These are phyloP conservation scores for Picochlorum sp. DNA, from an alignment of 139 green algal genomes.

Conservation along the genomic window DNA sequence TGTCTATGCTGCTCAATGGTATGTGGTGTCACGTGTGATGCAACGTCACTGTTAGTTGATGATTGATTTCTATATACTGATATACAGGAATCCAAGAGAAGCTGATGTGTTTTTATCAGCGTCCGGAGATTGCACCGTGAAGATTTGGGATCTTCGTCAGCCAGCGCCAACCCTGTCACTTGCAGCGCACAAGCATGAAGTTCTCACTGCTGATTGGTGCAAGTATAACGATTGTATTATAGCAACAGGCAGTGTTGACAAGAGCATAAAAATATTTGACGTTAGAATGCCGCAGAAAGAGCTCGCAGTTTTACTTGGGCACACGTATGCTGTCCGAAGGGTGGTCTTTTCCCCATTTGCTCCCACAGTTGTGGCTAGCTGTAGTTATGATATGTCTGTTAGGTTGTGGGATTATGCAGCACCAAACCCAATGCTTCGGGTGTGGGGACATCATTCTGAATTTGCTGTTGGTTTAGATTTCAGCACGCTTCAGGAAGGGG, in stretches of 20 bases:
- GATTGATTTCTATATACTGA: neutral
- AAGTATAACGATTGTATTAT: constrained; percentile 96
- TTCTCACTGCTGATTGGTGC: constrained; percentile 83
- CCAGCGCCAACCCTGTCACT: constrained; percentile 67
- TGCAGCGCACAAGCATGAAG: constrained; percentile 68
- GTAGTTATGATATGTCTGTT: constrained; percentile 91
- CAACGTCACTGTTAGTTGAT: neutral
- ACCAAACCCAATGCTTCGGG: constrained; percentile 49
- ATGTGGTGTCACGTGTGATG: constrained; percentile 1
- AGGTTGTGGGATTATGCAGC: constrained; percentile 81
- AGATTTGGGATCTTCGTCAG: constrained; percentile 84
- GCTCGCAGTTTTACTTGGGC: constrained; percentile 63
- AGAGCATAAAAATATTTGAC: constrained; percentile 86
- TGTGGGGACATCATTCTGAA: constrained; percentile 86
- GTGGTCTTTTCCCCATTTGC: constrained; percentile 84
- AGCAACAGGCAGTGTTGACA: constrained; percentile 87
- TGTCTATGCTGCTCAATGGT: constrained; percentile 91
- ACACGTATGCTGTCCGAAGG: constrained; percentile 54
- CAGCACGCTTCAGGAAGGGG: constrained; percentile 66
- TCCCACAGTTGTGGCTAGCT: constrained; percentile 67
- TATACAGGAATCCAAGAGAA: constrained; percentile 61
- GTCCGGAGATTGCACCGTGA: constrained; percentile 72
- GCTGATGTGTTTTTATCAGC: constrained; percentile 74
- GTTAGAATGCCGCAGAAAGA: constrained; percentile 52
- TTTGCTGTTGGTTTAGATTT: constrained; percentile 89